phyloP scores from a whole-genome alignment of 257 asterid genomes.

The Lycium ferocissimum region DNA sequence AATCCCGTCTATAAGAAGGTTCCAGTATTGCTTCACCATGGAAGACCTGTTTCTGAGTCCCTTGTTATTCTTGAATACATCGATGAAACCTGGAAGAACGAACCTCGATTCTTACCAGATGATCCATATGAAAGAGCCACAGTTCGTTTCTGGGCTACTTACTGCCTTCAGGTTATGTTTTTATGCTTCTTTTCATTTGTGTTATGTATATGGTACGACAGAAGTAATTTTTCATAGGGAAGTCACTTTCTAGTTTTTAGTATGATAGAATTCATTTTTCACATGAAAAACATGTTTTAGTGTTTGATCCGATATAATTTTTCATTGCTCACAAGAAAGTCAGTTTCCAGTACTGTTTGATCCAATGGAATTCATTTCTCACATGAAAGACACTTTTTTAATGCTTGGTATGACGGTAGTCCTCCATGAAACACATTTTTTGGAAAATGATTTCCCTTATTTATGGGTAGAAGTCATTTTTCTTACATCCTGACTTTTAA shows the following conservation, averaged over 20 bases:
- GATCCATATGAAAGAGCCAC: slow-evolving; percentile 47
- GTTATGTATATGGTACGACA: background rate
- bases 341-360: no score
- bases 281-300: no score
- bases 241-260: background rate
- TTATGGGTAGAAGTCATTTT: no score
- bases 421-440: no score
- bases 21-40: slow-evolving; percentile 21
- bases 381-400: no score
- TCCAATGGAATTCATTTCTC: no score
- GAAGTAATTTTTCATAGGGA: background rate
- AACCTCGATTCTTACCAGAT: slow-evolving; percentile 44
- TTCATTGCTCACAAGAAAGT: no score
- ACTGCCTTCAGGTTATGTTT: slow-evolving; percentile 44
- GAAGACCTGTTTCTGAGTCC: slow-evolving; percentile 23
- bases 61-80: slow-evolving; percentile 40
- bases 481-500: background rate
- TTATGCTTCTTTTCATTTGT: background rate
- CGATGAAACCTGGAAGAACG: slow-evolving; percentile 48
- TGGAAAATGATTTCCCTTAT: no score
- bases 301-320: no score
- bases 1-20: slow-evolving; percentile 22
- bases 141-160: slow-evolving; percentile 51
- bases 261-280: no score
- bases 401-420: no score